Evolutionary conservation across 2,329 filamentous ascomycete genomes (phyloP), one percentile per base, ranked within the genome.

Genomic region (Plectosphaerella plurivora): DNA sequence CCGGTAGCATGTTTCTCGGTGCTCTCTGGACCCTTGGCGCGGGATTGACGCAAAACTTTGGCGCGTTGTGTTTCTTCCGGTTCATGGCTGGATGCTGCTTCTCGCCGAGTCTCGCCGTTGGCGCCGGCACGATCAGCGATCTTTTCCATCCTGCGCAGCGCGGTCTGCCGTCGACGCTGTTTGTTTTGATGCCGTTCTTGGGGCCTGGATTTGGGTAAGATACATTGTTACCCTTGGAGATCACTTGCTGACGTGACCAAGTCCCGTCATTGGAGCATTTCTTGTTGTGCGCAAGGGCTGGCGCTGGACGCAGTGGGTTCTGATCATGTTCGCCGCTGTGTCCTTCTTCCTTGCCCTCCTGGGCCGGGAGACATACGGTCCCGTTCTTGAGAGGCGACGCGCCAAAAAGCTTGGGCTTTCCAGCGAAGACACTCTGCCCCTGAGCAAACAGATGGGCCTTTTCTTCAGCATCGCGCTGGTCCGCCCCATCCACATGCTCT

Each of bases 11-110:
- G 2, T 73, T 75, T 0, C 58, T 81, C 0, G 79, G 77, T 3
- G 72, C 74, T 2, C 60, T 84, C 0, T 87, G 86, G 60, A 78
- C 76, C 0, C 61, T 85, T 1, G 83, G 82, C 3, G 73, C 75
- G 0, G 82, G 76, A 0, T 72, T 82, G 35, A 72, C 76, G 0
- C 68, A 74, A 20, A 74, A 65, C 33, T 78, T 86, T 15, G 75
- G 67, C 0, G 73, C 70, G 0, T 59, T 87, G 2, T 73, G 76
- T 47, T 65, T 84, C 9, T 68, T 82, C 24, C 72, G 84, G 3
- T 84, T 84, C 64, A 69, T 84, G 47, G 75, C 79, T 1, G 81
- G 79, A 0, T 72, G 83, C 36, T 77, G 68, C 36, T 74, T 72
- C 53, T 72, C 72, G 3, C 77, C 79, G 0, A 70, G 72, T 1